Percentiles rank a stretch among this genome's conserved stretches.
phyloP scores from a whole-genome alignment of 305 asterid genomes.

The Caryopteris hybrid region DNA sequence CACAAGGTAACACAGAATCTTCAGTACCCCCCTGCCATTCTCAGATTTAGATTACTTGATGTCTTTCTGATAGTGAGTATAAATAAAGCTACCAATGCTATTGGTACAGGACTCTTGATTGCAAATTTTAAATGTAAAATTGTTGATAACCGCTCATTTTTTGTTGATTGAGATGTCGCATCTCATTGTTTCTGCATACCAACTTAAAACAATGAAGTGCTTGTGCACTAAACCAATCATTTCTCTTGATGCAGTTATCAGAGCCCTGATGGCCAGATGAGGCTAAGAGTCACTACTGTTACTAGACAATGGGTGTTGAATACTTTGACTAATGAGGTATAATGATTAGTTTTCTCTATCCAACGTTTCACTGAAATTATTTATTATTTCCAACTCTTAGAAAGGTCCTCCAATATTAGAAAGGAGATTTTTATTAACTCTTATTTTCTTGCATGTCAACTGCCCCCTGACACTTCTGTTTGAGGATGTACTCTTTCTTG shows the following conservation, averaged over 20 bases:
- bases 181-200: not conserved
- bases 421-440: not conserved
- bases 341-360: constrained; percentile 16
- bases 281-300: constrained; percentile 86
- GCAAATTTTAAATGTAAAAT: not conserved
- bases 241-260: constrained; percentile 59
- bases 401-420: not conserved
- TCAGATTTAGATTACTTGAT: not conserved
- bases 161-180: not conserved
- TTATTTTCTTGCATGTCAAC: not conserved
- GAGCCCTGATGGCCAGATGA: constrained; percentile 72
- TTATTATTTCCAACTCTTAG: constrained; percentile 6
- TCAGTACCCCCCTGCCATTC: not conserved
- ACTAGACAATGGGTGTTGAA: constrained; percentile 90
- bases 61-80: not conserved
- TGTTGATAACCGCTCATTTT: not conserved
- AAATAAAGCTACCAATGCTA: not conserved
- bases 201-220: not conserved
- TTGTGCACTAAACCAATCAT: constrained; percentile 11
- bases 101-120: not conserved
- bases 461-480: not conserved
- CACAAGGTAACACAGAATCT: constrained; percentile 68
- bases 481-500: not conserved
- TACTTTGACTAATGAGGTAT: constrained; percentile 82
- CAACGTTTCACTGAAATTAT: constrained; percentile 9